Evolutionary conservation across 1,284 basidiomycete species (phyloP), one percentile per base, ranked within the genome.

Genomic region (Rhodotorula sp.): DNA sequence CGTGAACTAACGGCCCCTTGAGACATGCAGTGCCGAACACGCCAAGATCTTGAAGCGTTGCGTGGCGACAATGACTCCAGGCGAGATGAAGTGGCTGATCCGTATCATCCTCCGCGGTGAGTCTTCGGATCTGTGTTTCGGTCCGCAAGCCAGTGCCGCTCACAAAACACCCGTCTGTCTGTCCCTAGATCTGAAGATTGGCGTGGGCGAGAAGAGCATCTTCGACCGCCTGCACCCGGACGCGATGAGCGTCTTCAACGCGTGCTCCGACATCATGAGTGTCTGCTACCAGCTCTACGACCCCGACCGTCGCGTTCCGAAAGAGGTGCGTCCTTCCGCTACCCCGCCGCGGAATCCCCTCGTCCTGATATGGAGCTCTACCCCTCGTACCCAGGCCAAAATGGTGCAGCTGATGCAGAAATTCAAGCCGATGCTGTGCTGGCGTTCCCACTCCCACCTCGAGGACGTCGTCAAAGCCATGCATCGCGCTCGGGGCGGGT

Each of bases 381-480:
- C 34, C 28, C 68, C 14, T 21, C 54, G 48, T 45, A 31, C 18
- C 6, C 21, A 92, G 90, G 90, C 95, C 78, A 92, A 92, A 81
- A 83, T 85, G 43, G 86, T 95, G 21, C 87, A 90, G 72, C 81
- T 94, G 1, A 93, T 93, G 80, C 85, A 87, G 43, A 87, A 90
- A 1, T 97, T 97, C 79, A 87, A 91, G 0, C 94, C 94, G 0
- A 97, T 97, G 89, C 85, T 97, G 45, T 95, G 93, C 82, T 92
- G 91, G 77, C 87, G 93, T 18, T 90, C 68, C 26, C 57, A 72
- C 1, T 86, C 85, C 69, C 89, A 86, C 69, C 86, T 95, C 45
- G 89, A 90, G 74, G 89, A 90, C 23, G 88, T 92, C 0, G 88
- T 95, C 61, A 91, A 90, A 76, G 86, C 90, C 64, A 93, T 97